Evolutionary conservation across 805 yeast genomes (phyloP), one percentile per base, ranked within the genome.

Genomic region (Candida golubevii): DNA sequence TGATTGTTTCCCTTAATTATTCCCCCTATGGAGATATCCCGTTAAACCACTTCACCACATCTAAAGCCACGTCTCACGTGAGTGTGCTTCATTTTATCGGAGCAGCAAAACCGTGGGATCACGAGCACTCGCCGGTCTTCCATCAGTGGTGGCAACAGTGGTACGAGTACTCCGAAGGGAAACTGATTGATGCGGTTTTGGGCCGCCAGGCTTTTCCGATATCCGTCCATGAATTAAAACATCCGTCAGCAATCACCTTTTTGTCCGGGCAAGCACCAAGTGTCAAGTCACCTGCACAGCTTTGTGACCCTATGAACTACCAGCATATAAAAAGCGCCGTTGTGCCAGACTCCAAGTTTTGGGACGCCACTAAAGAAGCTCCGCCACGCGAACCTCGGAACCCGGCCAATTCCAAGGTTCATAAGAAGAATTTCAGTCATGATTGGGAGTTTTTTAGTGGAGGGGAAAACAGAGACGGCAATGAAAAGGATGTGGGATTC

Each of bases 21-120:
- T 41, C 44, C 14, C 28, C 45, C 8, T 44, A 47, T 30, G 48
- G 36, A 9, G 35, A 36, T 13, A 35, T 47, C 8, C 42, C 51
- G 1, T 31, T 43, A 3, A 37, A 44, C 5, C 48, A 51, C 28
- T 51, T 49, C 15, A 15, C 41, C 13, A 23, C 28, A 8, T 26
- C 38, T 11, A 14, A 31, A 2, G 9, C 38, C 12, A 42, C 52
- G 10, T 50, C 62, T 8, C 60, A 61, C 45, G 71, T 79, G 35
- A 80, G 78, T 38, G 61, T 81, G 35, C 65, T 83, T 8, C 93
- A 85, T 60, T 85, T 77, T 55, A 84, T 85, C 49, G 91, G 91
- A 0, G 65, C 75, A 4, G 53, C 56, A 11, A 82, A 82, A 54
- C 87, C 87, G 0, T 78, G 86, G 82, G 67, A 53, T 10, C 45